Percentiles rank a stretch among this genome's conserved stretches.
Conservation (phyloP, 2,329 filamentous ascomycete genomes). For the Clarireedia homoeocarpa region DNA sequence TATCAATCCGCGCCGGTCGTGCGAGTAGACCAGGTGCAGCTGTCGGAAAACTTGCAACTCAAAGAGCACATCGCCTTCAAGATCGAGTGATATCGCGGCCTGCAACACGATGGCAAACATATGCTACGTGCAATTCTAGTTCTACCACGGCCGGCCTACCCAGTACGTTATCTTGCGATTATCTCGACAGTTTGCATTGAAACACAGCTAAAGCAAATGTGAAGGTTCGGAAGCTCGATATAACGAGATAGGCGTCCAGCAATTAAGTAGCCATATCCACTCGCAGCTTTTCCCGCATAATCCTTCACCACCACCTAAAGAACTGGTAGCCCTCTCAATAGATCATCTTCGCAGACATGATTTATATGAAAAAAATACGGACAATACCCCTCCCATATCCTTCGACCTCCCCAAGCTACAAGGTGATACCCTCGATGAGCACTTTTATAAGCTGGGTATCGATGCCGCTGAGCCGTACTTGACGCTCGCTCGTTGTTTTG, state of each 20-base stretch:
- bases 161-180: neutral
- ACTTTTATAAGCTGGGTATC: slow-evolving; percentile 81
- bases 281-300: slow-evolving; percentile 68
- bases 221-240: slow-evolving; percentile 54
- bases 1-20: slow-evolving; percentile 25
- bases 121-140: neutral
- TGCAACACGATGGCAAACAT: slow-evolving; percentile 30
- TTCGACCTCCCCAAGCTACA: slow-evolving; percentile 79
- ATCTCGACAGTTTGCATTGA: neutral
- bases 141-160: neutral
- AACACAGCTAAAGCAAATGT: slow-evolving; percentile 13
- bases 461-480: slow-evolving; percentile 85
- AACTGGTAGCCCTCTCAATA: slow-evolving; percentile 71
- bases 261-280: slow-evolving; percentile 78
- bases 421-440: slow-evolving; percentile 79
- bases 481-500: slow-evolving; percentile 65
- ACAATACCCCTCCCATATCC: slow-evolving; percentile 64
- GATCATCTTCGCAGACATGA: slow-evolving; percentile 83
- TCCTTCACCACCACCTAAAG: slow-evolving; percentile 49
- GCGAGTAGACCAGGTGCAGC: slow-evolving; percentile 30
- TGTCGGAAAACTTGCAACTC: slow-evolving; percentile 45
- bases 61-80: slow-evolving; percentile 34
- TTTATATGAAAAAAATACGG: slow-evolving; percentile 82
- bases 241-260: slow-evolving; percentile 92
- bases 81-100: slow-evolving; percentile 20